phyloP scores from a whole-genome alignment of 768 basidiomycete species.

The Multifurca ochricompacta region DNA sequence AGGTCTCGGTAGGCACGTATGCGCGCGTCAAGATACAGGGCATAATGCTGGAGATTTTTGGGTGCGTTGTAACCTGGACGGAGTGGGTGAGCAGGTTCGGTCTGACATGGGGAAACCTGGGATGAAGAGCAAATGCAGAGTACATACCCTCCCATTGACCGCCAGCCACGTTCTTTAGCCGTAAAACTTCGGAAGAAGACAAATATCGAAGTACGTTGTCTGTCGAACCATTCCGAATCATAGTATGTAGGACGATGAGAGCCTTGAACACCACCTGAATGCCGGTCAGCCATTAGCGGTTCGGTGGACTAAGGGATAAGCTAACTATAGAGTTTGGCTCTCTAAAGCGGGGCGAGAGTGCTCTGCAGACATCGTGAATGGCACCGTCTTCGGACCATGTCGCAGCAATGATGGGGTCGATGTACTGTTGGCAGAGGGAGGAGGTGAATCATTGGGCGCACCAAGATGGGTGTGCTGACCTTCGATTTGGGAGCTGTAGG shows the following conservation, averaged over 20 bases:
- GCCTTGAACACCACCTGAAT: conserved; percentile 94
- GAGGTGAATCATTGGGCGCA: background rate
- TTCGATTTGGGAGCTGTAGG: conserved; percentile 93
- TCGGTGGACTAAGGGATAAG: background rate
- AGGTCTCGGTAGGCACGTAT: conserved; percentile 84
- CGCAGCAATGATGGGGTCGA: conserved; percentile 92
- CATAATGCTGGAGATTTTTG: conserved; percentile 81
- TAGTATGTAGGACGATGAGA: conserved; percentile 87
- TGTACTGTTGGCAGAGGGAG: conserved; percentile 50
- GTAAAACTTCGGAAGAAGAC: conserved; percentile 72
- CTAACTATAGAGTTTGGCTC: conserved; percentile 89
- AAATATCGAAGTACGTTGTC: conserved; percentile 86
- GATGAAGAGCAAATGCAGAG: background rate
- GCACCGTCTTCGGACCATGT: conserved; percentile 97
- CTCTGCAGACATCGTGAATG: conserved; percentile 87
- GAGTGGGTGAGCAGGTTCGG: background rate
- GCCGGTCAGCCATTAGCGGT: background rate
- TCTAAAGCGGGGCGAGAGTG: conserved; percentile 72
- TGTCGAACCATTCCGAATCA: conserved; percentile 95
- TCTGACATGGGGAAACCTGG: background rate
- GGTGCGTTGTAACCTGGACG: conserved; percentile 73
- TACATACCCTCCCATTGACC: conserved; percentile 81
- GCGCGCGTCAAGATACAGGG: conserved; percentile 79
- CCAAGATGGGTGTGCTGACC: conserved; percentile 34
- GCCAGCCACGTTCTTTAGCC: conserved; percentile 70